Evolutionary conservation across 163 green algal genomes (phyloP), one percentile per base, ranked within the genome.

Genomic region (Smithsoniella earleae): DNA sequence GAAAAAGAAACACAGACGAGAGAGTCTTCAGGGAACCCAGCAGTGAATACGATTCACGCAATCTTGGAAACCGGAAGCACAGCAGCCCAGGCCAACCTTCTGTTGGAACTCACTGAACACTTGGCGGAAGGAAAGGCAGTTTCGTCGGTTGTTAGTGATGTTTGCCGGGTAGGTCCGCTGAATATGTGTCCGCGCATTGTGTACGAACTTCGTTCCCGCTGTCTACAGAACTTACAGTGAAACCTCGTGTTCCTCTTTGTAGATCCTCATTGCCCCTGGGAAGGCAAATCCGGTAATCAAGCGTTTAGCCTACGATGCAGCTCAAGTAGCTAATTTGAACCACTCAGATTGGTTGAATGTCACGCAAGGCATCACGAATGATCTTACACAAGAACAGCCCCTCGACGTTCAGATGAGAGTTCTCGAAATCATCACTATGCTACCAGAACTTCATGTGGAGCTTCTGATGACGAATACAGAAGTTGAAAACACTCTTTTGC

Each of bases 221-320:
- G n/a, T n/a, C n/a, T n/a, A n/a, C n/a, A n/a, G 40, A 49, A 49
- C 40, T 22, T 49, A 10, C 13, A 13, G 13, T 49, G 40, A 49
- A n/a, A n/a, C n/a, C n/a, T n/a, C n/a, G n/a, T n/a, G n/a, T n/a
- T n/a, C n/a, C 33, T 10, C 25, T 43, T 10, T 69, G 34, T 33
- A 69, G 58, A 30, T 69, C 20, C 58, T 69, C 16, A 34, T 69
- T 33, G 58, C 58, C n/a, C 58, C 58, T n/a, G 58, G 27, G 3
- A 69, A 69, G 58, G 58, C 58, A n/a, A 69, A 34, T 69, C 5
- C 58, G 18, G 58, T 69, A 18, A 34, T 69, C 58, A 69, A 69
- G 58, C 20, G 58, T 5, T 69, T 69, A 31, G 58, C 58, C 28
- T 69, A 69, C 34, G 58, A 69, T 69, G 58, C 58, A n/a, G 25